Percentiles rank a stretch among this genome's conserved stretches.
Evolutionary conservation across 1,139 yeast genomes (phyloP).

Genomic region (Blastobotrys ciferrii): DNA sequence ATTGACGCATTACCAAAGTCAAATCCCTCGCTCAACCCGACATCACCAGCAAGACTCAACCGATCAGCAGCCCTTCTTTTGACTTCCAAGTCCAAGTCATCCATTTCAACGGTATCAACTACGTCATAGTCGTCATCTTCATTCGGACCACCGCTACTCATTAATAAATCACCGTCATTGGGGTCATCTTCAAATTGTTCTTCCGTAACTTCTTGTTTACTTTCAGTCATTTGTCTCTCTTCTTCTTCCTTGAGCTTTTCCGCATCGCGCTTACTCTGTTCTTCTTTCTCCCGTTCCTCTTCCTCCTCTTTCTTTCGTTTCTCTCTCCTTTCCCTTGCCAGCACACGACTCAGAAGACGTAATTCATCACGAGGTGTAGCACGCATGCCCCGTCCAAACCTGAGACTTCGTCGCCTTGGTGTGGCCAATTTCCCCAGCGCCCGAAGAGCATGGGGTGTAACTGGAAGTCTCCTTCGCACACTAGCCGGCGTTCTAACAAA

Average conservation of each 20-base stretch:
- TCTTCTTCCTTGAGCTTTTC: background rate
- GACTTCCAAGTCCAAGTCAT: slow-evolving; percentile 11
- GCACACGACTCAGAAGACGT: slow-evolving; percentile 19
- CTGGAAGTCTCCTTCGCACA: slow-evolving; percentile 10
- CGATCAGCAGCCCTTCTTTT: slow-evolving; percentile 14
- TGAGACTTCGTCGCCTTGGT: slow-evolving; percentile 11
- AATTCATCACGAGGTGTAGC: slow-evolving; percentile 17
- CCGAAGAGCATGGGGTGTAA: slow-evolving; percentile 15
- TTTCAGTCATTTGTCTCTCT: background rate
- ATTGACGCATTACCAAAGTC: slow-evolving; percentile 11
- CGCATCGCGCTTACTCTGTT: background rate
- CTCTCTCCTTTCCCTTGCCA: slow-evolving; percentile 15
- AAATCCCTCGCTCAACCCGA: slow-evolving; percentile 15
- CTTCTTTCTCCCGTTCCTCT: background rate
- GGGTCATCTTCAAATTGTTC: slow-evolving; percentile 1
- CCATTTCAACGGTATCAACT: slow-evolving; percentile 7
- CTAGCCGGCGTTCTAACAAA: slow-evolving; percentile 4
- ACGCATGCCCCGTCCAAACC: slow-evolving; percentile 3
- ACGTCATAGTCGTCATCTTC: slow-evolving; percentile 13
- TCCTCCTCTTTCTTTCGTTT: background rate
- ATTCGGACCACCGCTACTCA: slow-evolving; percentile 8
- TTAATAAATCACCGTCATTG: slow-evolving; percentile 5
- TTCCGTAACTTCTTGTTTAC: background rate
- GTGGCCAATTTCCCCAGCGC: slow-evolving; percentile 14
- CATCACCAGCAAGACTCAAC: slow-evolving; percentile 13